Percentiles rank a stretch among this genome's conserved stretches.
These are phyloP conservation scores for Plasmopara viticola DNA, from an alignment of 352 stramenopile species.

Conservation along the genomic window DNA sequence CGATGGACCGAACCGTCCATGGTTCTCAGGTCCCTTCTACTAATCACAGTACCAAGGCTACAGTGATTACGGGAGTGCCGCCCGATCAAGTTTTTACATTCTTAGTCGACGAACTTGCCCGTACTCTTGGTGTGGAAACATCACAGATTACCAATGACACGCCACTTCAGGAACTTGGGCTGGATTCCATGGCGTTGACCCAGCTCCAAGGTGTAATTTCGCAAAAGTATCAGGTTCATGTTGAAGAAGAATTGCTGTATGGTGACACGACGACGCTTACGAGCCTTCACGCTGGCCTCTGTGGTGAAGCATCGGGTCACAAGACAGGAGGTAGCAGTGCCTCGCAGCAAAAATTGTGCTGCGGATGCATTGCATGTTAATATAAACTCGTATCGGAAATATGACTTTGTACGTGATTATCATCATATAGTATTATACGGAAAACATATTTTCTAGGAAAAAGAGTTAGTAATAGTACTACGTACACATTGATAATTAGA, in stretches of 20 bases:
- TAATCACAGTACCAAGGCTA: conserved; percentile 17
- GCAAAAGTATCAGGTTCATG: conserved; percentile 82
- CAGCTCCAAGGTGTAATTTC: conserved; percentile 93
- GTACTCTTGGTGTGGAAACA: conserved; percentile 47
- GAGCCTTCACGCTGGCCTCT: conserved; percentile 70
- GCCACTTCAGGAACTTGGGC: conserved; percentile 68
- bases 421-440: neutral
- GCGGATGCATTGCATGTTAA: conserved; percentile 71
- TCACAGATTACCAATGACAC: conserved; percentile 40
- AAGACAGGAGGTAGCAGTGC: conserved; percentile 8
- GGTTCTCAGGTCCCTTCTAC: conserved; percentile 11
- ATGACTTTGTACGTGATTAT: neutral
- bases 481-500: neutral
- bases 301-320: conserved; percentile 25
- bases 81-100: conserved; percentile 52
- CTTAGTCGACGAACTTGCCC: conserved; percentile 51
- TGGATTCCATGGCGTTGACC: conserved; percentile 93
- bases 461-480: neutral
- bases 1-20: conserved; percentile 21
- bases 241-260: conserved; percentile 92
- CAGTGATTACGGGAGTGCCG: conserved; percentile 44
- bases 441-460: no score
- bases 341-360: conserved; percentile 55
- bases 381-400: neutral
- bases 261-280: conserved; percentile 80